Evolutionary conservation across 768 basidiomycete genomes (phyloP), one percentile per base, ranked within the genome.

Genomic region (Boletus patriciae): DNA sequence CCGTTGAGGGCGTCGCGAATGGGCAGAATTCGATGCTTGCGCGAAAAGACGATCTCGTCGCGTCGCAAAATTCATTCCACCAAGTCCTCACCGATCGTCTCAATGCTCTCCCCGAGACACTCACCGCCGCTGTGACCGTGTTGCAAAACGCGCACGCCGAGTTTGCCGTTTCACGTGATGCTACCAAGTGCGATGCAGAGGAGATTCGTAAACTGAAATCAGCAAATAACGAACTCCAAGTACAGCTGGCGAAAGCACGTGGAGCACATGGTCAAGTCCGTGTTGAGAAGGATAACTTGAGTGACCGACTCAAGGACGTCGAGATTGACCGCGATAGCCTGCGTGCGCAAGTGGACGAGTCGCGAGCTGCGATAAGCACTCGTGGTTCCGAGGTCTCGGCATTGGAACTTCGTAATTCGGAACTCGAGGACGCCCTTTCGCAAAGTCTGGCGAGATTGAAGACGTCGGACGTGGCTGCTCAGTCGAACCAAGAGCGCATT

Each of bases 271-370:
- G 90, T 1, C 86, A 89, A 66, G 80, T 88, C 6, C 84, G 88
- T 16, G 89, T 89, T 15, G 91, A 94, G 76, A 94, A 92, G 73
- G 91, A 92, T 47, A 74, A 82, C 37, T 68, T 91, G 45, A 72
- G 65, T 21, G 88, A 91, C 60, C 87, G 88, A 59, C 72, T 90
- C 31, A 73, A 69, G 23, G 75, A 75, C 23, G 76, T 77, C 0
- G 90, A 92, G 67, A 75, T 69, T 29, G 90, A 92, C 51, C 83
- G 88, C 21, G 87, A 92, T 21, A 72, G 73, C 6, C 68, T 90
- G 43, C 80, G 80, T 41, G 60, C 66, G 3, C 83, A 86, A 58
- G 66, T 85, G 19, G 84, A 84, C 57, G 83, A 83, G 52, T 50
- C 83, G 40, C 81, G 88, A 59, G 64, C 73, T 3, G 65, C 73